These are phyloP conservation scores for Rossbeevera mucosa DNA, from an alignment of 768 basidiomycete species.

Conservation along the genomic window DNA sequence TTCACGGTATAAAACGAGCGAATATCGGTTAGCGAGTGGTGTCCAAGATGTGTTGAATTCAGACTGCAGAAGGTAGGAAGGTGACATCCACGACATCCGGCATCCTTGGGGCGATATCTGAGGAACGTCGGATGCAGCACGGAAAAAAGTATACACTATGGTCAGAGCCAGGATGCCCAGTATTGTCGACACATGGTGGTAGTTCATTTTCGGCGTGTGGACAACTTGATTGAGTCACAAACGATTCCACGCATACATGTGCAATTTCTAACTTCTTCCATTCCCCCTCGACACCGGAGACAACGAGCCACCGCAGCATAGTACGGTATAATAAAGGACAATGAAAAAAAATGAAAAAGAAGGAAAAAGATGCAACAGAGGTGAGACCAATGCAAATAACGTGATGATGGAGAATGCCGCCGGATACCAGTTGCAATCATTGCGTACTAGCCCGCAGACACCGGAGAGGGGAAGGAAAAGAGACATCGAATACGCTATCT, in stretches of 20 bases:
- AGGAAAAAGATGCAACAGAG: slow-evolving; percentile 28
- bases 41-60: slow-evolving; percentile 68
- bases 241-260: not conserved
- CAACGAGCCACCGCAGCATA: slow-evolving; percentile 29
- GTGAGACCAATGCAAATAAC: slow-evolving; percentile 31
- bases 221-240: not conserved
- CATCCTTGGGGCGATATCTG: slow-evolving; percentile 85
- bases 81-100: slow-evolving; percentile 95
- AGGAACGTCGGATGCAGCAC: slow-evolving; percentile 41
- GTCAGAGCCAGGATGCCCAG: slow-evolving; percentile 35
- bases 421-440: slow-evolving; percentile 9
- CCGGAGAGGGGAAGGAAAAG: slow-evolving; percentile 11
- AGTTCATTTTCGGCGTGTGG: not conserved
- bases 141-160: slow-evolving; percentile 38
- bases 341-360: slow-evolving; percentile 23
- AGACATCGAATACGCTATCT: slow-evolving; percentile 27
- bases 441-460: slow-evolving; percentile 14
- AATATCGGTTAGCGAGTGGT: slow-evolving; percentile 68
- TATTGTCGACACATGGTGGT: not conserved
- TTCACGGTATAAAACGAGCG: slow-evolving; percentile 90
- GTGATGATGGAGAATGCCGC: slow-evolving; percentile 21
- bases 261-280: slow-evolving; percentile 31
- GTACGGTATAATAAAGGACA: slow-evolving; percentile 36
- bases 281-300: slow-evolving; percentile 31
- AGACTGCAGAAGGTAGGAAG: slow-evolving; percentile 74